phyloP scores from a whole-genome alignment of 495 filamentous ascomycete species.

The Podospora tetraspora region DNA sequence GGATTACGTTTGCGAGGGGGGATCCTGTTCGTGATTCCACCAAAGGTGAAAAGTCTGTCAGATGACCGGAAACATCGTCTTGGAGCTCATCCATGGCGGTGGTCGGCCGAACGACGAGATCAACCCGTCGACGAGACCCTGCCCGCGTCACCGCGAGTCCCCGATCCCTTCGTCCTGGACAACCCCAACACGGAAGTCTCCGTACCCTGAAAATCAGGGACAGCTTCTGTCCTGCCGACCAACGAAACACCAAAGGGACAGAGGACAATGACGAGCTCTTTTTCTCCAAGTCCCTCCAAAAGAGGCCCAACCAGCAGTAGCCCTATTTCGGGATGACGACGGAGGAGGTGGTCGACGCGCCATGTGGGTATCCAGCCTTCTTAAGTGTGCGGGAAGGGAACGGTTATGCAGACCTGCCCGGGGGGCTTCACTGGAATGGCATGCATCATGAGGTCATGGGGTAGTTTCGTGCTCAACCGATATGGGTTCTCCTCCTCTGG shows the following conservation, averaged over 20 bases:
- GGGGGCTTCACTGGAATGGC: neutral
- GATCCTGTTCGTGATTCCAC: neutral
- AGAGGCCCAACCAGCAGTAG: neutral
- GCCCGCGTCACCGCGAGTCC: neutral
- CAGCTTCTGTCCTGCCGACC: neutral
- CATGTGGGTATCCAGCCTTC: neutral
- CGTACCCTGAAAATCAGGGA: neutral
- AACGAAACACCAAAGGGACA: neutral
- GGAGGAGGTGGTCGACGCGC: neutral
- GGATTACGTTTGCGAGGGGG: neutral
- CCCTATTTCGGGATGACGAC: neutral
- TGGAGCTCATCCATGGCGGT: neutral
- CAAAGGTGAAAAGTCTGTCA: neutral
- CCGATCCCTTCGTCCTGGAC: neutral
- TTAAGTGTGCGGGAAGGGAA: neutral
- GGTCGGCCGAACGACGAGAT: neutral
- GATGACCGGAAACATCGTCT: neutral
- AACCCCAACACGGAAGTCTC: neutral
- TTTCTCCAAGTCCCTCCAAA: neutral
- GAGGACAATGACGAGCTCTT: neutral
- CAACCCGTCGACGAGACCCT: neutral
- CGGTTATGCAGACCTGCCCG: neutral
- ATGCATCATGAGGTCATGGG: neutral
- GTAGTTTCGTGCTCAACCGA: neutral
- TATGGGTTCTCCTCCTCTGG: neutral